Base-by-base conservation (phyloP, 139 green algal species). In the Coelastrella sp. region DNA sequence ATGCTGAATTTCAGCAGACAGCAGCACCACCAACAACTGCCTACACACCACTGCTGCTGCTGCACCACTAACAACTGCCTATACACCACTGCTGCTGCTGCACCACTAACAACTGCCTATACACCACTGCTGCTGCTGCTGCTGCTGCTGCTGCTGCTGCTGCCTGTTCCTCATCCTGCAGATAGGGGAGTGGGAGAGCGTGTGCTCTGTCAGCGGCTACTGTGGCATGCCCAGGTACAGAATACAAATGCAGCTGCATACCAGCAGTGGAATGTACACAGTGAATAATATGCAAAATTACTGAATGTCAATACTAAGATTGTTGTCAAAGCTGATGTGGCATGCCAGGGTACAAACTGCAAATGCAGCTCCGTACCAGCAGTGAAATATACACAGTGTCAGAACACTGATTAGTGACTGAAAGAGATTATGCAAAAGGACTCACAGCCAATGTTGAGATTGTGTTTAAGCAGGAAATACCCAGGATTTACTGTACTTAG, bases 191-290 rank as follows among this genome's bases (percentile, higher is more conserved):
- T 91, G 89, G 91, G 91, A 92, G 56, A 65, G 10, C 3, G 65
- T 93, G 27, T 86, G 78, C 66, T 72, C 83, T 9, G 35, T 93
- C n/a, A 80, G 25, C 10, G 88, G 91, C 27, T 92, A 92, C 84
- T 24, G 74, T 24, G 91, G 88, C 59, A 92, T 93, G 91, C 91
- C 91, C 0, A 70, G 56, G 56, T 68, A 19, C 14, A 14, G 1
- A 10, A 22, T 19, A 25, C 35, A 49, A 49, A 49, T 49, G 78
- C 78, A 63, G 76, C 35, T 63, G 27, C 17, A 25, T 70, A 22
- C 63, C 15, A 14, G 12, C 12, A 14, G 63, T 17, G 15, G 6
- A 22, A 22, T 4, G 63, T 22, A 70, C 63, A 70, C 15, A 70
- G 15, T 14, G 63, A 22, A 70, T 22, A 9, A 22, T 17, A 70